Evolutionary conservation across 179 eudicot species (phyloP).

Genomic region (Heliamphora pulchella): DNA sequence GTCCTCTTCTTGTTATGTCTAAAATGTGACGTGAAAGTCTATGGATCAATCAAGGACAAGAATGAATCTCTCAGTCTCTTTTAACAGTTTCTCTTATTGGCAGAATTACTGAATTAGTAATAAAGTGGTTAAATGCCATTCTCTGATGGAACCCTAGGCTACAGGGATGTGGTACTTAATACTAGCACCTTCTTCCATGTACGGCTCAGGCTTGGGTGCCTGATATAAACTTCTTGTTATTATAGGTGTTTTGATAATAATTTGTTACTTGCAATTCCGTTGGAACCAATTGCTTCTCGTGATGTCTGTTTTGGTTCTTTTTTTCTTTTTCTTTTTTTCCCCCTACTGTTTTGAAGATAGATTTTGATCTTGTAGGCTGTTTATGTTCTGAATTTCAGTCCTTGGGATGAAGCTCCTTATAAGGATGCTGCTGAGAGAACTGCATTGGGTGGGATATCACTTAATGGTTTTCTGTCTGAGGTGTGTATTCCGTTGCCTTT

Average conservation of each 20-base stretch:
- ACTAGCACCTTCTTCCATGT: neutral
- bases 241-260: neutral
- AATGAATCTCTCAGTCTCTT: neutral
- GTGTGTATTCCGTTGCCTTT: constrained; percentile 29
- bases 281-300: neutral
- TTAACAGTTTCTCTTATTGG: too few species aligned
- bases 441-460: constrained; percentile 58
- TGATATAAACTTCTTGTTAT: neutral
- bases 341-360: neutral
- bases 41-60: neutral
- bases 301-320: neutral
- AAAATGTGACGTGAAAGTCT: neutral
- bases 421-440: constrained; percentile 75
- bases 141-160: neutral
- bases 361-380: neutral
- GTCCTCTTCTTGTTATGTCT: neutral
- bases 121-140: constrained; percentile 1
- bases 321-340: neutral
- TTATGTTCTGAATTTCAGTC: constrained; percentile 43
- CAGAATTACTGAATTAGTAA: constrained; percentile 8
- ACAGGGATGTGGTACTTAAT: neutral
- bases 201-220: neutral
- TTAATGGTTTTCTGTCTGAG: constrained; percentile 78
- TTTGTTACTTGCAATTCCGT: neutral
- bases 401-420: constrained; percentile 84